These are phyloP conservation scores for Begonia loranthoides DNA, from an alignment of 306 rosid species.

Conservation along the genomic window DNA sequence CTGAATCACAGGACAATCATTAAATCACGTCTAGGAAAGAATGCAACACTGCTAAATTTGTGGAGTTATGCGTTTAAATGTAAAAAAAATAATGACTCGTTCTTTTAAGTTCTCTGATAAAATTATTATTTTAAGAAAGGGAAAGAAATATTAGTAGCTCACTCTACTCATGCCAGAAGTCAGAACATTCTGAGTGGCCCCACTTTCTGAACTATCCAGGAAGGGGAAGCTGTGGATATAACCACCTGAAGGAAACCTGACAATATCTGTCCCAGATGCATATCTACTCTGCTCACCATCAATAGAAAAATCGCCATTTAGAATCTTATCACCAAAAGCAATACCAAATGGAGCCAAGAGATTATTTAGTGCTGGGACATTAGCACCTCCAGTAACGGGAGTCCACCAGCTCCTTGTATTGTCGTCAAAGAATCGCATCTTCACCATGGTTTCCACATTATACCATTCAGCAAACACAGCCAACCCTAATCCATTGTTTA, in stretches of 20 bases:
- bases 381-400: slow-evolving; percentile 93
- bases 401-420: slow-evolving; percentile 99
- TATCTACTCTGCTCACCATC: slow-evolving; percentile 89
- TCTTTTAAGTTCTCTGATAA: no score
- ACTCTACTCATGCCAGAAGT: slow-evolving; percentile 57
- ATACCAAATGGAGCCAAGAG: slow-evolving; percentile 91
- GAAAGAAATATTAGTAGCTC: slow-evolving; percentile 11
- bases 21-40: no score
- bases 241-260: slow-evolving; percentile 81
- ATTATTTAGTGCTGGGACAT: slow-evolving; percentile 83
- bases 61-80: no score
- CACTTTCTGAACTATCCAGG: slow-evolving; percentile 92
- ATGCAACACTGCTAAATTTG: no score
- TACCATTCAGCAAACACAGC: slow-evolving; percentile 96
- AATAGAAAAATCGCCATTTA: slow-evolving; percentile 84
- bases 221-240: slow-evolving; percentile 80
- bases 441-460: slow-evolving; percentile 92
- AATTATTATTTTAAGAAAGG: not conserved
- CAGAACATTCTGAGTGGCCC: slow-evolving; percentile 84
- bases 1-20: no score
- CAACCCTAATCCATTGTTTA: slow-evolving; percentile 75
- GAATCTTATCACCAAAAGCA: slow-evolving; percentile 91
- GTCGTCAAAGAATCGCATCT: slow-evolving; percentile 94
- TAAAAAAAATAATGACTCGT: no score
- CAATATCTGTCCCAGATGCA: slow-evolving; percentile 93